Percentiles rank a stretch among this genome's conserved stretches.
Conservation (phyloP, 331 rosid species). For the Cydonia oblonga region DNA sequence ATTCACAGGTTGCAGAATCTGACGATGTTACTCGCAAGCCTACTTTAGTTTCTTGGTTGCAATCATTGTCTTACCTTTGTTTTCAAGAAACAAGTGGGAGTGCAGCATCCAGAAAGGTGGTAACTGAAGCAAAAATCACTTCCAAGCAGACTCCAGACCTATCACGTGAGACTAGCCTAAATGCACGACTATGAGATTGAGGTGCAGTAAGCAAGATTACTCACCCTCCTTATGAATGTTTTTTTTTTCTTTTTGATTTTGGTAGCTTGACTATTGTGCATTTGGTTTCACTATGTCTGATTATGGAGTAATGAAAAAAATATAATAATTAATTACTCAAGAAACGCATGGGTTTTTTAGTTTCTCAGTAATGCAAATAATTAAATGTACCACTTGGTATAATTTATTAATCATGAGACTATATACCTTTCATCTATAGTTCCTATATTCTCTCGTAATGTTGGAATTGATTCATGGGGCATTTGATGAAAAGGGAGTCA, state of each 20-base stretch:
- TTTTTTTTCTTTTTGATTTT: not conserved
- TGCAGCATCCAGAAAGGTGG: conserved; percentile 17
- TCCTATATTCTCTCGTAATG: not conserved
- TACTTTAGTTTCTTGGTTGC: conserved; percentile 81
- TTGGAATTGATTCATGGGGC: not conserved
- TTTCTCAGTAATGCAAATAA: not conserved
- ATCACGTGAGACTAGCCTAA: conserved; percentile 23
- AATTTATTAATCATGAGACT: not conserved
- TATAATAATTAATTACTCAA: not conserved
- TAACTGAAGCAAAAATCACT: conserved; percentile 14
- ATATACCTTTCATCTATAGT: not conserved
- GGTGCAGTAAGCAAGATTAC: not conserved
- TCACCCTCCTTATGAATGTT: not conserved
- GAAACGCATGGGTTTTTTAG: too few species aligned
- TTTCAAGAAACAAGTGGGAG: conserved; percentile 28
- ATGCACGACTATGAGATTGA: conserved; percentile 44
- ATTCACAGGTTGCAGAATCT: conserved; percentile 79
- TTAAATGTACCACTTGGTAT: not conserved
- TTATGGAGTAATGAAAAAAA: not conserved
- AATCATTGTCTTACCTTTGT: conserved; percentile 79
- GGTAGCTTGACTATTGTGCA: not conserved
- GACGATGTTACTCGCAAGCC: conserved; percentile 89
- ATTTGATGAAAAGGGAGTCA: not conserved
- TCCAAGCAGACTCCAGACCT: conserved; percentile 21
- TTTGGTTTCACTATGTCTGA: too few species aligned